Percentiles rank a stretch among this genome's conserved stretches.
phyloP scores from a whole-genome alignment of 225 moss, liverwort and hornwort species.

The Rhytidiadelphus loreus region DNA sequence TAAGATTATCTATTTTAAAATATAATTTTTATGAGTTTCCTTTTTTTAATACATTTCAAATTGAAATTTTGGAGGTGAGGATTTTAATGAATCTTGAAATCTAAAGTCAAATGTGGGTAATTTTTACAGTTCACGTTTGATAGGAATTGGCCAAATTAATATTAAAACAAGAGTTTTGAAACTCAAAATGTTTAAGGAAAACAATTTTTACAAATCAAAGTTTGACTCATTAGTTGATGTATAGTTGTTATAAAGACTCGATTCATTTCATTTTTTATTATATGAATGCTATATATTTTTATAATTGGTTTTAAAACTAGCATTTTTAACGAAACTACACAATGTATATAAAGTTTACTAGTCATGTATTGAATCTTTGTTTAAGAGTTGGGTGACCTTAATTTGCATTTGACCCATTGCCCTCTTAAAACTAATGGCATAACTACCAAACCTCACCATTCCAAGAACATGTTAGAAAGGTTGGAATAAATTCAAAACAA shows the following conservation, averaged over 20 bases:
- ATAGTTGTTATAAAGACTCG: neutral
- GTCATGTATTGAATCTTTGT: neutral
- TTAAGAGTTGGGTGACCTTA: neutral
- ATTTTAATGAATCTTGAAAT: neutral
- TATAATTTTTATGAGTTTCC: neutral
- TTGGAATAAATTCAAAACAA: neutral
- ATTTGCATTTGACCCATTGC: fast-evolving
- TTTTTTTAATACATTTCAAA: neutral
- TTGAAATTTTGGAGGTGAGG: neutral
- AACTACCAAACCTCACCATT: neutral
- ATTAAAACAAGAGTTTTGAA: neutral
- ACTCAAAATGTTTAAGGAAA: neutral
- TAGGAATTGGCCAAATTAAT: neutral
- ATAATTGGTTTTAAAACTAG: neutral
- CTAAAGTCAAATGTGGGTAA: neutral
- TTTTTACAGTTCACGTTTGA: neutral
- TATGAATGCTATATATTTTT: neutral
- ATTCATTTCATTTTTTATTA: neutral
- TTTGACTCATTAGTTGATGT: neutral
- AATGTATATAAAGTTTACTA: neutral
- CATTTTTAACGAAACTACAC: too few relatives aligned
- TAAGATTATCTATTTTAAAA: neutral
- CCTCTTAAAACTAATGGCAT: neutral
- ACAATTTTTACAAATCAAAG: neutral
- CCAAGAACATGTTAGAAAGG: neutral